Evolutionary conservation across 192 early-diverging fungal species (phyloP), one percentile per base, ranked within the genome.

Genomic region (Phlyctochytrium planicorne): DNA sequence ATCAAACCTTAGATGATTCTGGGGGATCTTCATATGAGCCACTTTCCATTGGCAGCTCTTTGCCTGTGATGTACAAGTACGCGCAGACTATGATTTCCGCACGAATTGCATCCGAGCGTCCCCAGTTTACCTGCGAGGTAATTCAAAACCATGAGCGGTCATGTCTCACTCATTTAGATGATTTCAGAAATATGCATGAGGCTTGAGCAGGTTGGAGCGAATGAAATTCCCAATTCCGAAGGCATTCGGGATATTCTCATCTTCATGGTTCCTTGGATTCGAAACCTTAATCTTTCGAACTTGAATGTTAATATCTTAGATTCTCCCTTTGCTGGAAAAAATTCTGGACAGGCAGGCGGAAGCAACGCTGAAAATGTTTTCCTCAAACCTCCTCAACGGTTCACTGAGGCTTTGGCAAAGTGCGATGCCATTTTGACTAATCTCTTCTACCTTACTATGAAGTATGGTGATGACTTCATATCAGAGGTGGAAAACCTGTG

Each of bases 201-300:
- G 29, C 84, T 91, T 62, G 89, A 93, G 32, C 62, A 63, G 60
- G 64, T 27, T 52, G 50, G 24, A 61, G 73, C 4, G 40, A 60
- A 36, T 59, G 65, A 29, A 63, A 56, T 65, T 59, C 59, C 66
- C n/a, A 71, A 67, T 35, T 57, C 72, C 30, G 81, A 78, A 35
- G 76, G 82, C 34, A 87, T 91, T 36, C 82, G 85, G 30, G 89
- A 91, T 40, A 84, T 93, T 34, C 71, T 94, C 24, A 74, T 73
- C 32, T 89, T 91, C 37, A 83, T 93, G 74, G 70, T 90, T 12
- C 93, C 93, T 1, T 94, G 93, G 93, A 71, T 93, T 12, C 79
- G 89, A 14, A 93, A 93, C 60, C 74, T 93, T 4, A 87, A 93
- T 52, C 70, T 72, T 10, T 53, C 59, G 3, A 0, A 53, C 30